phyloP scores from a whole-genome alignment of 1,284 basidiomycete genomes.

The Coniferiporia weirii region DNA sequence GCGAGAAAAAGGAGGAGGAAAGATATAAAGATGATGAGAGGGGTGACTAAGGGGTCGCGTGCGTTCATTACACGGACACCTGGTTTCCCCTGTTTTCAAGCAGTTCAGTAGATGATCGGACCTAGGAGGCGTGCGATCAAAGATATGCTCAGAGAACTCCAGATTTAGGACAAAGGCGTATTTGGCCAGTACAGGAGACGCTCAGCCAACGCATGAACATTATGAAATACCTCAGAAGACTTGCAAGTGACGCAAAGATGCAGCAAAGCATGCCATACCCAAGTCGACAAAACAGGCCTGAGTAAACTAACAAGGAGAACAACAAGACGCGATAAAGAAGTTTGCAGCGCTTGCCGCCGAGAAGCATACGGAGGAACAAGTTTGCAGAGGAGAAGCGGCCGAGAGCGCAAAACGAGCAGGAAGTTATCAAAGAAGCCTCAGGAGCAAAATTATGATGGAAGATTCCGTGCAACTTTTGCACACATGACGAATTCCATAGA shows the following conservation, averaged over 20 bases:
- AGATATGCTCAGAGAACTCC: too few species aligned
- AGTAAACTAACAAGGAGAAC: neutral
- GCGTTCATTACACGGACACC: neutral
- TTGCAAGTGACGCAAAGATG: neutral
- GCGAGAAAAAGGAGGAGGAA: slow-evolving; percentile 15
- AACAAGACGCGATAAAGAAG: too few species aligned
- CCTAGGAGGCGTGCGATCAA: too few species aligned
- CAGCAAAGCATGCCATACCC: neutral
- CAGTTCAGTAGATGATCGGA: too few species aligned
- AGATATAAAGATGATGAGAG: slow-evolving; percentile 8
- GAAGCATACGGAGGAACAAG: too few species aligned
- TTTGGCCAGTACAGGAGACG: too few species aligned
- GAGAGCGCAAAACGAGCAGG: neutral
- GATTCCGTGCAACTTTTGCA: neutral
- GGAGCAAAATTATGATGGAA: neutral
- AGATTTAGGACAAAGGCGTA: too few species aligned
- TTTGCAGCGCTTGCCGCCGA: too few species aligned
- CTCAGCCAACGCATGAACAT: neutral
- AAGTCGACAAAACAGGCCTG: too few species aligned
- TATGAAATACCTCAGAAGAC: neutral
- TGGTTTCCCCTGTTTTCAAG: neutral
- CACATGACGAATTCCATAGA: neutral
- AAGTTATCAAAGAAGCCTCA: neutral
- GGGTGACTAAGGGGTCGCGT: neutral
- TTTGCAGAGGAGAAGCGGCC: neutral